Evolutionary conservation across 352 stramenopile species (phyloP).

Genomic region (Phytopythium delawarense): DNA sequence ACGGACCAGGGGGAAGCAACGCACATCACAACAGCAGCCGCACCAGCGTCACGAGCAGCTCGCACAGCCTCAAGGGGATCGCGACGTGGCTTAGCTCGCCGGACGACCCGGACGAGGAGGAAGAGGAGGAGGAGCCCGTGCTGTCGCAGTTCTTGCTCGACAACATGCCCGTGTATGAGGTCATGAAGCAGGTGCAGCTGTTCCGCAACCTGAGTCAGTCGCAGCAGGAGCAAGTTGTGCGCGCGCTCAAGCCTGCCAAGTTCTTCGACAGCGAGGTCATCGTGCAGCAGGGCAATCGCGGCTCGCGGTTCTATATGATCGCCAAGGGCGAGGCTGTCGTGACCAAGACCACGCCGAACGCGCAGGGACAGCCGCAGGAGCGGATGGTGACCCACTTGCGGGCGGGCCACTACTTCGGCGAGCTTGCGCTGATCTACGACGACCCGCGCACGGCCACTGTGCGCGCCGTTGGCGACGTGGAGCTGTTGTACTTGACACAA

Average conservation of each 20-base stretch:
- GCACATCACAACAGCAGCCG: constrained; percentile 28
- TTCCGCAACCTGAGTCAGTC: constrained; percentile 85
- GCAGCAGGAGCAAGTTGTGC: constrained; percentile 85
- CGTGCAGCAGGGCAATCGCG: constrained; percentile 80
- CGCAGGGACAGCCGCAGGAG: constrained; percentile 46
- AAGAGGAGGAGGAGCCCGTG: constrained; percentile 62
- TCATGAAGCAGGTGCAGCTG: constrained; percentile 87
- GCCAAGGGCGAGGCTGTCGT: constrained; percentile 84
- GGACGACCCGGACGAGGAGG: constrained; percentile 58
- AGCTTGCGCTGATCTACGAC: constrained; percentile 90
- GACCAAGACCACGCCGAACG: constrained; percentile 55
- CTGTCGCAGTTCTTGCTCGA: constrained; percentile 75
- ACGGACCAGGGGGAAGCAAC: constrained; percentile 17
- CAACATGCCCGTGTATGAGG: constrained; percentile 85
- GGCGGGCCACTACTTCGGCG: constrained; percentile 92
- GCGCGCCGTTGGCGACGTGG: constrained; percentile 67
- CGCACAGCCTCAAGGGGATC: constrained; percentile 55
- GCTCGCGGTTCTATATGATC: constrained; percentile 90
- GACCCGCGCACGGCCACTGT: constrained; percentile 85
- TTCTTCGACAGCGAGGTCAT: constrained; percentile 84
- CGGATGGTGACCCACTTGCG: constrained; percentile 87
- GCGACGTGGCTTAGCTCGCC: constrained; percentile 66
- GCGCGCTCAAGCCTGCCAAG: constrained; percentile 78
- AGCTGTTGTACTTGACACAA: constrained; percentile 82
- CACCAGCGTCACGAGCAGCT: constrained; percentile 44